phyloP scores from a whole-genome alignment of 306 rosid species.

The Malus asiatica region DNA sequence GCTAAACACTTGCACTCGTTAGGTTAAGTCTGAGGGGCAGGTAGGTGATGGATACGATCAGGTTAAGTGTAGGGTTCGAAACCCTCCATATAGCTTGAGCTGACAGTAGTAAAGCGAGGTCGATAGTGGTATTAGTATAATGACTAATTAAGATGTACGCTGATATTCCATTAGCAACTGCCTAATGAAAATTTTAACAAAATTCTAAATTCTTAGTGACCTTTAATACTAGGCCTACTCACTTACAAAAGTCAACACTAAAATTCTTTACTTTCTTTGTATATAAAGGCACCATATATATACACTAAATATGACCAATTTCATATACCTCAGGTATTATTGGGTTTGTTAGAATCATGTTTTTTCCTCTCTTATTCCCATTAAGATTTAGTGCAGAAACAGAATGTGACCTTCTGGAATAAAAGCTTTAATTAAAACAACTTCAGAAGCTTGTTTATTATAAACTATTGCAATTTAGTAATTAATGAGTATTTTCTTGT shows the following conservation, averaged over 20 bases:
- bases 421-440: not conserved
- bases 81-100: not conserved
- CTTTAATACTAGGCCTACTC: not conserved
- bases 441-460: not conserved
- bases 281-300: not conserved
- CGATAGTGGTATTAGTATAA: not conserved
- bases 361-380: not conserved
- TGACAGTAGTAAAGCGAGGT: not conserved
- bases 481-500: not conserved
- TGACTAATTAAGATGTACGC: not conserved
- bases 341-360: constrained; percentile 1
- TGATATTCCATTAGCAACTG: not conserved
- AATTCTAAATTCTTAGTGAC: not conserved
- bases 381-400: not conserved
- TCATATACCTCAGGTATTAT: not conserved
- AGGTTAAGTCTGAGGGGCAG: not conserved
- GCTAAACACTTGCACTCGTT: too few species aligned
- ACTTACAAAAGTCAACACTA: not conserved
- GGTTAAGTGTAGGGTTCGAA: not conserved
- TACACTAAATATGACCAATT: not conserved
- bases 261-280: not conserved
- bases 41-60: not conserved
- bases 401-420: not conserved
- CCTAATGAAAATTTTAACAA: not conserved
- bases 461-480: not conserved